Percentiles rank a stretch among this genome's conserved stretches.
Conservation (phyloP, 2,329 filamentous ascomycete species). For the Apiospora aurea region DNA sequence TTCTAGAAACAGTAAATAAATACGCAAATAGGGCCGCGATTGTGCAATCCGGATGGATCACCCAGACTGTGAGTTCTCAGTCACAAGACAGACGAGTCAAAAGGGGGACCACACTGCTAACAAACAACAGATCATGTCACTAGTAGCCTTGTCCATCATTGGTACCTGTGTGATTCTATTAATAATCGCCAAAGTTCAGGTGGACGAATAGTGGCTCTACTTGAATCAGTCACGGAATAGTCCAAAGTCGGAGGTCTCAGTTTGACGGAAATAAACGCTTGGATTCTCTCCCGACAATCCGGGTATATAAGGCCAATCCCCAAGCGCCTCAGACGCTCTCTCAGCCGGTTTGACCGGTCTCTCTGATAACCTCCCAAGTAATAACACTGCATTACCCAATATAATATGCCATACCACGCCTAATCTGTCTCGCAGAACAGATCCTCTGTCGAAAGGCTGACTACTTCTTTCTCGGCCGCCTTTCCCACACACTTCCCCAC, state of each 20-base stretch:
- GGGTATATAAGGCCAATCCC: constrained; percentile 7
- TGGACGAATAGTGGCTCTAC: constrained; percentile 31
- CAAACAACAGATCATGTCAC: constrained; percentile 62
- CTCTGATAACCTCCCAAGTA: not conserved
- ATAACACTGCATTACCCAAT: not conserved
- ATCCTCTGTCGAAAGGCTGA: constrained; percentile 57
- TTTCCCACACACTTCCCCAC: constrained; percentile 70
- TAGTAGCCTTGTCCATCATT: constrained; percentile 68
- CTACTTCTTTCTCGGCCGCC: constrained; percentile 38
- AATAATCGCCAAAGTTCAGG: constrained; percentile 51
- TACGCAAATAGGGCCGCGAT: constrained; percentile 82
- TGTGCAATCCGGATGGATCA: constrained; percentile 94
- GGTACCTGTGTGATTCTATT: constrained; percentile 71
- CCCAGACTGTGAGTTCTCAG: constrained; percentile 71
- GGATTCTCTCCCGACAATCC: constrained; percentile 10
- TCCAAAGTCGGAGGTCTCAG: not conserved
- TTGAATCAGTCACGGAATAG: not conserved
- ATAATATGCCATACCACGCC: not conserved
- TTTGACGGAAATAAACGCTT: constrained; percentile 15
- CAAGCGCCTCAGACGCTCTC: constrained; percentile 12
- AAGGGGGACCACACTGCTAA: not conserved
- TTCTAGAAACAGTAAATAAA: constrained; percentile 71
- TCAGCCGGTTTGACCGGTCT: not conserved
- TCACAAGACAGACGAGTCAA: not conserved
- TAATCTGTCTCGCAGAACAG: constrained; percentile 68